phyloP scores from a whole-genome alignment of 2,329 filamentous ascomycete genomes.

The Lanzia echinophila region DNA sequence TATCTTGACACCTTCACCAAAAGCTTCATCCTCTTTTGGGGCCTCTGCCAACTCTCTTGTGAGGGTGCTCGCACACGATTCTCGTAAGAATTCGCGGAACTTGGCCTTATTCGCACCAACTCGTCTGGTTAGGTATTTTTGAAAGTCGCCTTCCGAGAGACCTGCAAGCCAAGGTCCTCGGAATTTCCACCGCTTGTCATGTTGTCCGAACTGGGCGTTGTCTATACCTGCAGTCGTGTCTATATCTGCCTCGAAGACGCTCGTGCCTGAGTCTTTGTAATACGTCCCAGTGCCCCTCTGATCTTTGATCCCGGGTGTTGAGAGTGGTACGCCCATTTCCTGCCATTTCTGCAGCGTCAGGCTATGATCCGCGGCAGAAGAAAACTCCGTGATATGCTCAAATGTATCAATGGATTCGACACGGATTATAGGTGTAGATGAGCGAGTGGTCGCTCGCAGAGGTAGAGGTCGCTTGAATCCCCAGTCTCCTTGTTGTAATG shows the following conservation, averaged over 20 bases:
- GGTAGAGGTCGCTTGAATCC: conserved; percentile 83
- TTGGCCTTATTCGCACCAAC: conserved; percentile 47
- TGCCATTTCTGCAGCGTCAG: conserved; percentile 80
- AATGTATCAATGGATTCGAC: conserved; percentile 74
- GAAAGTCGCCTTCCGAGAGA: conserved; percentile 54
- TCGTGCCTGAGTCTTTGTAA: conserved; percentile 31
- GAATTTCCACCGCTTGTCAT: conserved; percentile 57
- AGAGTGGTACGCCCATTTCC: conserved; percentile 69
- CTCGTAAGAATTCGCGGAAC: conserved; percentile 49
- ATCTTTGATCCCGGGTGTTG: conserved; percentile 36
- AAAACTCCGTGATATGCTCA: conserved; percentile 85
- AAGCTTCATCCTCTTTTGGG: conserved; percentile 20
- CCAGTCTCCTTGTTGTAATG: conserved; percentile 78
- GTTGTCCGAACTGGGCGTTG: conserved; percentile 27
- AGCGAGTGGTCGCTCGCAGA: conserved; percentile 63
- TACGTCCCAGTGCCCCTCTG: background rate
- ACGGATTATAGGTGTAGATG: conserved; percentile 67
- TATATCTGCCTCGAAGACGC: conserved; percentile 53
- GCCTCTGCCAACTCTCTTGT: conserved; percentile 35
- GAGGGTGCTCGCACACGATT: background rate
- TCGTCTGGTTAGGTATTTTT: conserved; percentile 45
- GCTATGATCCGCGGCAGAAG: conserved; percentile 73
- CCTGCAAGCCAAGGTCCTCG: conserved; percentile 59
- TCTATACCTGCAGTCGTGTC: conserved; percentile 42
- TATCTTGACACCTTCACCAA: conserved; percentile 27